A percentile compares a stretch with the other conserved stretches of the same genome.
phyloP scores from a whole-genome alignment of 805 yeast species.

The Kodamaea fukazawae region DNA sequence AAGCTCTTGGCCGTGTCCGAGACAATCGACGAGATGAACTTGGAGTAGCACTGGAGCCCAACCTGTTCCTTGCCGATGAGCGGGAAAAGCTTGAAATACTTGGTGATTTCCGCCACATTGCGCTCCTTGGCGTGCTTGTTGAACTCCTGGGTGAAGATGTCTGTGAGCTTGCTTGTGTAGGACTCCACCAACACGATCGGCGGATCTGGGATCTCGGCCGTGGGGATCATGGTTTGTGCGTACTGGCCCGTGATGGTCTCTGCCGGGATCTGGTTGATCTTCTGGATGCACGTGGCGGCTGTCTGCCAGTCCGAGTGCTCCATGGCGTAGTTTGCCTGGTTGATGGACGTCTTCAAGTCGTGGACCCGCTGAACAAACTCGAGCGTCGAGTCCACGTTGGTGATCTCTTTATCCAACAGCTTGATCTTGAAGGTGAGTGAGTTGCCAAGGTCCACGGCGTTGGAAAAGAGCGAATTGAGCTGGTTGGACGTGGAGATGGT shows the following conservation, averaged over 20 bases:
- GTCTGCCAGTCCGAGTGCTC: slow-evolving; percentile 65
- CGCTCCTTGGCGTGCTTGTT: slow-evolving; percentile 62
- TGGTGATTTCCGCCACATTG: slow-evolving; percentile 68
- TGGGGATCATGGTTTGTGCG: slow-evolving; percentile 80
- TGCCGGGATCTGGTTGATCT: slow-evolving; percentile 47
- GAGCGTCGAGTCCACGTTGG: slow-evolving; percentile 58
- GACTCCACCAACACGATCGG: slow-evolving; percentile 57
- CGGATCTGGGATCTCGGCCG: slow-evolving; percentile 77
- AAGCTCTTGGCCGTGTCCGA: slow-evolving; percentile 73
- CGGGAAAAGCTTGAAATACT: slow-evolving; percentile 85
- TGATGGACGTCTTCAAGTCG: slow-evolving; percentile 60
- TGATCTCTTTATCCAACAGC: slow-evolving; percentile 65
- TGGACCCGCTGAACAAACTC: slow-evolving; percentile 65
- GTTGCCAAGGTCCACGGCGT: slow-evolving; percentile 64
- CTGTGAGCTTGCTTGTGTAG: slow-evolving; percentile 60
- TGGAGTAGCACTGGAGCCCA: slow-evolving; percentile 80
- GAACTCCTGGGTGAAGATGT: slow-evolving; percentile 60
- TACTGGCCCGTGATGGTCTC: slow-evolving; percentile 59
- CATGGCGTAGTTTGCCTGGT: slow-evolving; percentile 66
- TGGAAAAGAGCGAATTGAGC: slow-evolving; percentile 50
- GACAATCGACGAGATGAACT: slow-evolving; percentile 80
- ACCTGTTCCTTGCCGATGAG: slow-evolving; percentile 65
- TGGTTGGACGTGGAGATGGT: slow-evolving; percentile 57
- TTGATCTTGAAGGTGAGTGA: slow-evolving; percentile 68
- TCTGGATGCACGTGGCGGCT: slow-evolving; percentile 69